A percentile compares a stretch with the other conserved stretches of the same genome.
Conservation (phyloP, 192 early-diverging fungal species). For the Pilobolus umbonatus region DNA sequence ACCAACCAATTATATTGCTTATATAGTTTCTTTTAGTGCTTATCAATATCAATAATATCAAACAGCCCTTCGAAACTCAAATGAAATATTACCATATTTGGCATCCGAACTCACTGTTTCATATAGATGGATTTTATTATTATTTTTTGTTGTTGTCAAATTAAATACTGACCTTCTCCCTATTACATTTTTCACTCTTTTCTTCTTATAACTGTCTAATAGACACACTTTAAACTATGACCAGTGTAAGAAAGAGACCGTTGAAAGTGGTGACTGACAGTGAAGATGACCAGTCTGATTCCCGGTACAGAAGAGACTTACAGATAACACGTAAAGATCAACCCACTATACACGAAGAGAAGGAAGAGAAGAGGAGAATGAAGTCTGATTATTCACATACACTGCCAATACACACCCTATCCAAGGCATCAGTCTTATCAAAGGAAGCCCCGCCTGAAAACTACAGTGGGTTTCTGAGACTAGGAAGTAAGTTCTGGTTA, state of each 20-base stretch:
- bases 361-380: slow-evolving; percentile 14
- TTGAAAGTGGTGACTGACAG: slow-evolving; percentile 30
- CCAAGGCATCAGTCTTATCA: slow-evolving; percentile 67
- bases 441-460: slow-evolving; percentile 82
- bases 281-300: slow-evolving; percentile 32
- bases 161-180: slow-evolving; percentile 5
- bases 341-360: slow-evolving; percentile 23
- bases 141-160: no score
- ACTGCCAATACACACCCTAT: slow-evolving; percentile 57
- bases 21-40: no score
- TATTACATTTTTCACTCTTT: slow-evolving; percentile 1
- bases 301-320: slow-evolving; percentile 19
- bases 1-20: no score
- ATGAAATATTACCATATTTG: no score
- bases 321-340: slow-evolving; percentile 19
- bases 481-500: slow-evolving; percentile 47
- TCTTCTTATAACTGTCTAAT: slow-evolving; percentile 13
- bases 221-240: background rate
- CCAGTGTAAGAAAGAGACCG: slow-evolving; percentile 10
- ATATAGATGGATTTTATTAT: no score
- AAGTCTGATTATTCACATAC: slow-evolving; percentile 35
- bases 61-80: no score
- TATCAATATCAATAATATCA: no score
- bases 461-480: slow-evolving; percentile 81
- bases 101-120: no score